Percentiles rank a stretch among this genome's conserved stretches.
These are phyloP conservation scores for Lachancea lanzarotensis DNA, from an alignment of 805 yeast genomes.

Conservation along the genomic window DNA sequence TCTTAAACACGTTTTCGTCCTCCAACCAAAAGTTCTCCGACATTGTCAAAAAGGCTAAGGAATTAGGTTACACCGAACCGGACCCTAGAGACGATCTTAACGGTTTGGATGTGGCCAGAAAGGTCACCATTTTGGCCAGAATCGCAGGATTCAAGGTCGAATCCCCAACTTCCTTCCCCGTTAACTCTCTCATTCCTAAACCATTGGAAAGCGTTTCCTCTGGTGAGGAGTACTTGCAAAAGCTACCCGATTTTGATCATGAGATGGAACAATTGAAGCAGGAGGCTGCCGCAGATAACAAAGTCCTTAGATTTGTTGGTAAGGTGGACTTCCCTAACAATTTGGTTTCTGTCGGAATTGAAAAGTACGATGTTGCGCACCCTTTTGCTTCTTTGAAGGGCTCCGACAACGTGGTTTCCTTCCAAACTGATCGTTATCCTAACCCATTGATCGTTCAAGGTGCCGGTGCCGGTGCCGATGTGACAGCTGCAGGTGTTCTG, in stretches of 20 bases:
- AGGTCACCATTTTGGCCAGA: conserved; percentile 93
- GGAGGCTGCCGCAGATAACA: conserved; percentile 73
- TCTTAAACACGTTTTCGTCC: conserved; percentile 85
- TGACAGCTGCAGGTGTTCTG: conserved; percentile 82
- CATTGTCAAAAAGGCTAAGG: conserved; percentile 80
- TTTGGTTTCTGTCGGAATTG: conserved; percentile 77
- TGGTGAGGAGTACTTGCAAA: conserved; percentile 71
- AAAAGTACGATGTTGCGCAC: conserved; percentile 78
- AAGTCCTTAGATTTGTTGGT: conserved; percentile 92
- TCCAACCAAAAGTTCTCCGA: conserved; percentile 75
- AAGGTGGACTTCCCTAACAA: conserved; percentile 70
- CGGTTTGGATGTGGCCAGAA: conserved; percentile 97
- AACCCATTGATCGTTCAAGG: conserved; percentile 96
- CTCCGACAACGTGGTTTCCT: conserved; percentile 90
- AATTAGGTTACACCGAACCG: conserved; percentile 95
- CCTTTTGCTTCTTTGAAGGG: conserved; percentile 96
- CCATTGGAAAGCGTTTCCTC: conserved; percentile 67
- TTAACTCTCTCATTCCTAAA: conserved; percentile 86
- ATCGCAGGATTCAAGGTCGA: conserved; percentile 79
- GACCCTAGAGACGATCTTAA: conserved; percentile 99
- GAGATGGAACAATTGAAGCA: conserved; percentile 72
- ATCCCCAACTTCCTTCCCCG: conserved; percentile 89
- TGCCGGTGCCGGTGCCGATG: conserved; percentile 87
- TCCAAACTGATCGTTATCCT: conserved; percentile 84
- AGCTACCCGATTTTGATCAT: conserved; percentile 75